Conservation (phyloP, 768 basidiomycete species). For the Mrakia gelida region DNA sequence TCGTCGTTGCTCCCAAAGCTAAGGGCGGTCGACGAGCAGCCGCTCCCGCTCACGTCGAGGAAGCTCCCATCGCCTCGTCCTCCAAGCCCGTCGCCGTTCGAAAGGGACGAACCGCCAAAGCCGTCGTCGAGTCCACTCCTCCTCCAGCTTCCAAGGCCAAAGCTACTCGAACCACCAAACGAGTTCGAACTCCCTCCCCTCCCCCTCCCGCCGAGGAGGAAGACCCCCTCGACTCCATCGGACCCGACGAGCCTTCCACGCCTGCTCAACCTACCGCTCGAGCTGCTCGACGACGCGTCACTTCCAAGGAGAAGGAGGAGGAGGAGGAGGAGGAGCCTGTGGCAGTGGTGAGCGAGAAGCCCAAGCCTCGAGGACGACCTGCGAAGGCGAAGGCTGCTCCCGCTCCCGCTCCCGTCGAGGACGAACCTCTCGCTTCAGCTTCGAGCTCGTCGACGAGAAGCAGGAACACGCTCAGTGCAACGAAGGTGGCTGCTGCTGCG, state of each 20-base stretch:
- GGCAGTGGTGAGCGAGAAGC: background rate
- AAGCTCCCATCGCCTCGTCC: background rate
- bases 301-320: constrained; percentile 7
- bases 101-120: background rate
- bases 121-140: background rate
- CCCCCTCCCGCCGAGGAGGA: background rate
- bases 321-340: background rate
- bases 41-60: constrained; percentile 1
- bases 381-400: background rate
- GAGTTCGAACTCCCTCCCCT: constrained; percentile 4
- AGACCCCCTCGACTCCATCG: constrained; percentile 15
- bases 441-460: constrained; percentile 2
- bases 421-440: background rate
- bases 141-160: constrained; percentile 1
- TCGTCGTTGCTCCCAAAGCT: constrained; percentile 4
- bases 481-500: background rate
- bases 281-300: background rate
- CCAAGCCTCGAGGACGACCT: background rate
- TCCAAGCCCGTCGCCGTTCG: constrained; percentile 4
- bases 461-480: background rate
- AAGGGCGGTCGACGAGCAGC: background rate
- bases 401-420: no score
- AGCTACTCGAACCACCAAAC: constrained; percentile 9
- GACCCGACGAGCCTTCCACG: constrained; percentile 10
- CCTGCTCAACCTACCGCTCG: constrained; percentile 9